Conservation (phyloP, 2,329 filamentous ascomycete genomes). For the Hymenoscyphus albidus region DNA sequence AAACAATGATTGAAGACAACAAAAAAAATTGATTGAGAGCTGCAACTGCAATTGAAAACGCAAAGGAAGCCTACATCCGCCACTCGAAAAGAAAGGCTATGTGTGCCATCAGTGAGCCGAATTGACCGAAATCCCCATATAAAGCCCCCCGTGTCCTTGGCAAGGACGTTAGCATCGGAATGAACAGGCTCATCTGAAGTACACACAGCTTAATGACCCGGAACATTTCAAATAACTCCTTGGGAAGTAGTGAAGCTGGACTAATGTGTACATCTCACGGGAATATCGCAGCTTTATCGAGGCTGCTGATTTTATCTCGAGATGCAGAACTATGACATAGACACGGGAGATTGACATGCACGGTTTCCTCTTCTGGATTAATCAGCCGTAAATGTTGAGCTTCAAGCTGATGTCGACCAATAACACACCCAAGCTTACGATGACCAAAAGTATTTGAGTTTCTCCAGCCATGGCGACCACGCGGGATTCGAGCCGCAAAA, state of each 20-base stretch:
- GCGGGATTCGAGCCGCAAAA: not conserved
- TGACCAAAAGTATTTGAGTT: not conserved
- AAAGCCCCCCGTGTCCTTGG: not conserved
- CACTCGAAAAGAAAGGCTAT: too few species aligned
- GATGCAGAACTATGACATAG: not conserved
- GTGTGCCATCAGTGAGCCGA: not conserved
- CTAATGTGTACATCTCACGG: not conserved
- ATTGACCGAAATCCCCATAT: not conserved
- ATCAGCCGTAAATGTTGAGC: not conserved
- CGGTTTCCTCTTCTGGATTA: not conserved
- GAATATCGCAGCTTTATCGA: not conserved
- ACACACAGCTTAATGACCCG: not conserved
- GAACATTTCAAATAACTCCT: not conserved
- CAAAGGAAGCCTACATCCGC: too few species aligned
- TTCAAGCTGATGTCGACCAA: not conserved
- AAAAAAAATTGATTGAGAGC: not conserved
- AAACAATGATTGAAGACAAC: not conserved
- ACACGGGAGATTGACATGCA: not conserved
- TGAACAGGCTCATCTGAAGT: too few species aligned
- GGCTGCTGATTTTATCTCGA: not conserved
- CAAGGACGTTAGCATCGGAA: too few species aligned
- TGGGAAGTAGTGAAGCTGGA: not conserved
- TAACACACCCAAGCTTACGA: not conserved
- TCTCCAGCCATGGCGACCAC: not conserved
- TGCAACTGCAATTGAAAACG: not conserved